Percentiles rank a stretch among this genome's conserved stretches.
Evolutionary conservation across 805 yeast genomes (phyloP).

Genomic region (Monosporozyma yasuniensis): DNA sequence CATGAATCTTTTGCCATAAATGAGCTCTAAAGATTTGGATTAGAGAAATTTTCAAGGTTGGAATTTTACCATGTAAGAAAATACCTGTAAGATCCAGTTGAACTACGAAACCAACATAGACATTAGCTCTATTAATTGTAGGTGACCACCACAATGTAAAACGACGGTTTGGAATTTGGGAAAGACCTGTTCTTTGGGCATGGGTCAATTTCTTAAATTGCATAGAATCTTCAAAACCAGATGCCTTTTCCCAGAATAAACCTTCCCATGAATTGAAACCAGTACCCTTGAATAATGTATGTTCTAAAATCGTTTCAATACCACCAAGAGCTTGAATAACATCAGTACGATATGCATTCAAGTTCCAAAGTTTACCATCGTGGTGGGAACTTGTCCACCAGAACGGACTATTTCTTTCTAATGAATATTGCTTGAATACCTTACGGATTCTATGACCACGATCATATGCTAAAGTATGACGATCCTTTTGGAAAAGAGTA

Average conservation of each 20-base stretch:
- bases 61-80: constrained; percentile 94
- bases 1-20: constrained; percentile 98
- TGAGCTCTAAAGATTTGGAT: constrained; percentile 97
- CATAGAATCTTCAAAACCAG: constrained; percentile 94
- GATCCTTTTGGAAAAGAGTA: constrained; percentile 87
- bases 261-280: constrained; percentile 99
- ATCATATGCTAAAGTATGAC: constrained; percentile 90
- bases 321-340: constrained; percentile 97
- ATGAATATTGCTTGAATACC: constrained; percentile 64
- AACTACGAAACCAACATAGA: constrained; percentile 93
- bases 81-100: constrained; percentile 95
- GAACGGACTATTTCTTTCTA: constrained; percentile 73
- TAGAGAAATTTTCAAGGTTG: constrained; percentile 88
- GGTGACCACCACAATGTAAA: constrained; percentile 99
- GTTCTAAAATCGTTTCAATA: constrained; percentile 90
- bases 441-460: constrained; percentile 84
- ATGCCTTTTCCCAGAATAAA: constrained; percentile 94
- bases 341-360: constrained; percentile 87
- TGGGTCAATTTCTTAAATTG: constrained; percentile 91
- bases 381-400: constrained; percentile 96
- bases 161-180: constrained; percentile 95
- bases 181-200: constrained; percentile 94
- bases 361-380: constrained; percentile 93
- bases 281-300: constrained; percentile 89
- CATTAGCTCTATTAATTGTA: constrained; percentile 94